A percentile compares a stretch with the other conserved stretches of the same genome.
These are phyloP conservation scores for Sporothrix dimorphospora DNA, from an alignment of 2,329 filamentous ascomycete genomes.

Conservation along the genomic window DNA sequence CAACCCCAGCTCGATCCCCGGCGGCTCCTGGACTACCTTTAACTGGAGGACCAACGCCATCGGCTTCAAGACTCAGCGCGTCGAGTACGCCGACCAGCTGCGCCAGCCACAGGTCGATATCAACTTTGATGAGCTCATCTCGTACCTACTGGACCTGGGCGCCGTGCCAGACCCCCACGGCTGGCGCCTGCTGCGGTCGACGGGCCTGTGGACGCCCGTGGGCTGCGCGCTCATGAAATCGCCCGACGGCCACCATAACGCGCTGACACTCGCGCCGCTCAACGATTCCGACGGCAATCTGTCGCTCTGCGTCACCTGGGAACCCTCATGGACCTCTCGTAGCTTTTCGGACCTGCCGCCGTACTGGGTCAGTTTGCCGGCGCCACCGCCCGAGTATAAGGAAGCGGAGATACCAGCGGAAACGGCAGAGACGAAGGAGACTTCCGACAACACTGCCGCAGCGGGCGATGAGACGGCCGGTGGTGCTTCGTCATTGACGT, in stretches of 20 bases:
- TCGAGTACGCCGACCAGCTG: conserved; percentile 63
- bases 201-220: conserved; percentile 63
- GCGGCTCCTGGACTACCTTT: conserved; percentile 67
- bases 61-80: conserved; percentile 63
- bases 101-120: conserved; percentile 58
- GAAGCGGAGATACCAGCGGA: conserved; percentile 21
- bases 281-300: conserved; percentile 65
- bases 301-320: conserved; percentile 61
- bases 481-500: conserved; percentile 5
- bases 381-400: conserved; percentile 34
- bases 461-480: background rate
- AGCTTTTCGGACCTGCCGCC: conserved; percentile 58
- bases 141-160: conserved; percentile 65
- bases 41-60: conserved; percentile 67
- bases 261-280: conserved; percentile 57
- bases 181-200: conserved; percentile 59
- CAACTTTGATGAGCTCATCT: conserved; percentile 62
- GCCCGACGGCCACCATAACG: conserved; percentile 53
- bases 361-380: conserved; percentile 60
- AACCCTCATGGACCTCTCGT: conserved; percentile 56
- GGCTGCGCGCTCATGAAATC: conserved; percentile 61
- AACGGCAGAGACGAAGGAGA: conserved; percentile 10
- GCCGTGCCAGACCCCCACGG: conserved; percentile 63
- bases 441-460: background rate
- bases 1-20: conserved; percentile 57